A percentile compares a stretch with the other conserved stretches of the same genome.
Evolutionary conservation across 169 alveolate genomes (phyloP).

Genomic region (Plasmodium fragile): DNA sequence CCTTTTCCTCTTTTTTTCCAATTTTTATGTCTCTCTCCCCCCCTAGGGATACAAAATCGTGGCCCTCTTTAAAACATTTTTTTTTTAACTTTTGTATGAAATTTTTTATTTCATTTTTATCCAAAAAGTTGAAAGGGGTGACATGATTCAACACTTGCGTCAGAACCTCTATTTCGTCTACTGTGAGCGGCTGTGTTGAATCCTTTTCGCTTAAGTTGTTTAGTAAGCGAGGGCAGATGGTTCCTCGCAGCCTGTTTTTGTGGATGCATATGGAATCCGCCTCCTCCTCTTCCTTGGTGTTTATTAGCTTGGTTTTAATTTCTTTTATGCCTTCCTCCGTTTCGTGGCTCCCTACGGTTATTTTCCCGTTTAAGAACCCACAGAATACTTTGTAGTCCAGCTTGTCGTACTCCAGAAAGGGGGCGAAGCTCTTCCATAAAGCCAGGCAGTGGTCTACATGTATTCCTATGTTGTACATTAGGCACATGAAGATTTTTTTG

Average conservation of each 20-base stretch:
- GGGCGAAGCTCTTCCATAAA: constrained; percentile 43
- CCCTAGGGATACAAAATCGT: constrained; percentile 15
- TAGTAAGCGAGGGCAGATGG: constrained; percentile 31
- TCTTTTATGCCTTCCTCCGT: constrained; percentile 11
- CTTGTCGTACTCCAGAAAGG: constrained; percentile 43
- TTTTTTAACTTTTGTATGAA: constrained; percentile 39
- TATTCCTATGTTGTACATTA: constrained; percentile 75
- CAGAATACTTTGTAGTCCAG: constrained; percentile 61
- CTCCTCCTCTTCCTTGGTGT: constrained; percentile 11
- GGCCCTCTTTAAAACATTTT: constrained; percentile 25
- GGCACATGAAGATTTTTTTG: constrained; percentile 47
- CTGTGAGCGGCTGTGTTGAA: constrained; percentile 23
- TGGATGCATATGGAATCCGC: not conserved
- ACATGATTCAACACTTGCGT: constrained; percentile 13
- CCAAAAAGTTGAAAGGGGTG: constrained; percentile 36
- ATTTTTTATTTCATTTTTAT: constrained; percentile 56
- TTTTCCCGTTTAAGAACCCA: constrained; percentile 60
- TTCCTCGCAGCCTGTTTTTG: constrained; percentile 32
- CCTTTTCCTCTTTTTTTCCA: not conserved
- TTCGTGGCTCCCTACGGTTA: not conserved
- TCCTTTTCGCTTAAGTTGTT: not conserved
- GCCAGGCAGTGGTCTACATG: constrained; percentile 26
- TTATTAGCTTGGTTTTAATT: constrained; percentile 8
- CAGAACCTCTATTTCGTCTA: constrained; percentile 62
- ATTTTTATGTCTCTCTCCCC: not conserved